Evolutionary conservation across 352 stramenopile genomes (phyloP), one percentile per base, ranked within the genome.

Genomic region (Pythium folliculosum): DNA sequence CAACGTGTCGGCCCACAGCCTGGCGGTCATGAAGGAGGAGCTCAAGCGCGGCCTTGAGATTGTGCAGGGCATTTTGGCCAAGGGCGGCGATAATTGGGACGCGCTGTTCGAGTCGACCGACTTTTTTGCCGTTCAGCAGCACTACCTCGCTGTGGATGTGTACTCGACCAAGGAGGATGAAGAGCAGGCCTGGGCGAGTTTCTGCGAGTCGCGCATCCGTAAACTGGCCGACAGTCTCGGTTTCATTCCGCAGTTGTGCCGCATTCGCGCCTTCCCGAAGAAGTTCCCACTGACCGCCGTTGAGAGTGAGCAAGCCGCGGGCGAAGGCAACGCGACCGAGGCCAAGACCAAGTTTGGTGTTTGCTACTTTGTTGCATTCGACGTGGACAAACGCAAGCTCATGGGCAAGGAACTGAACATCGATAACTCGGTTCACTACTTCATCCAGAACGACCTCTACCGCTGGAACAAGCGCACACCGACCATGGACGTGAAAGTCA

Each of bases 1-100:
- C 79, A 99, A 99, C 73, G 97, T 99, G 50, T 98, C 91, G 59
- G 81, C 86, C 38, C 92, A 97, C 65, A 98, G 97, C 67, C 76
- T 98, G n/a, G 77, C 92, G 25, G 86, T 98, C 27, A 98, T 99
- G 76, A 95, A 97, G 69, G 86, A 98, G 25, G 96, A 99, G 77
- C 89, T 98, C 56, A 90, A 92, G 70, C 81, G 86, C 40, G 87
- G 80, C 9, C 63, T 94, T 21, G 76, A 79, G 5, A 77, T 94
- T 66, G 88, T 96, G 16, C 88, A 95, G 62, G 82, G 91, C 55
- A 89, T 96, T 67, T 76, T 96, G 43, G 88, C 77, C 66, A 92
- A 92, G 60, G 88, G 88, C 35, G 82, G 80, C 19, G 78, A 75
- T n/a, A 86, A 95, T 57, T 97, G 88, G 90, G 71, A 77, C 47